Evolutionary conservation across 164 flowering plant genomes (phyloP).

Genomic region (Umbilicus rupestris): DNA sequence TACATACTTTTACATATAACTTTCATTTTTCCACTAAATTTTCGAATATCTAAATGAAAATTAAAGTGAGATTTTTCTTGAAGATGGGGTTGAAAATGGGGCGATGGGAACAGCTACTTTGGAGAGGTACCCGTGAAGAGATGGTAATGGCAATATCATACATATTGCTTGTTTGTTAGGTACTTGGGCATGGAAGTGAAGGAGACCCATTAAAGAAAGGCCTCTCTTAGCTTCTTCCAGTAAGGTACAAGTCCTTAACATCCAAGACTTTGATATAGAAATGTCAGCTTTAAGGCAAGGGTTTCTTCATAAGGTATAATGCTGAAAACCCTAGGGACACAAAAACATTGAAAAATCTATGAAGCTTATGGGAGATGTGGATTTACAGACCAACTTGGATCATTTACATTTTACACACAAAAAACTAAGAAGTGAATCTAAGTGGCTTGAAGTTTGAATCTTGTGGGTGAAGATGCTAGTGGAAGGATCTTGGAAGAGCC

Average conservation of each 20-base stretch:
- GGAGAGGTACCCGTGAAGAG: not conserved
- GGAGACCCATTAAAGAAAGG: not conserved
- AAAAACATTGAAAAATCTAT: not conserved
- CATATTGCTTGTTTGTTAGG: not conserved
- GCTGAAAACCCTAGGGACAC: too few species aligned
- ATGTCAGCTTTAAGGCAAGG: not conserved
- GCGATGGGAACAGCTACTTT: not conserved
- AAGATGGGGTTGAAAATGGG: too few species aligned
- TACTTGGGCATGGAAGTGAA: not conserved
- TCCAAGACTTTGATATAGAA: not conserved
- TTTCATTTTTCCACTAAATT: too few species aligned
- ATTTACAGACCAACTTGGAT: not conserved
- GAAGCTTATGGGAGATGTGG: not conserved
- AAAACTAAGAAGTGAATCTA: not conserved
- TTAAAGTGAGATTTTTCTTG: too few species aligned
- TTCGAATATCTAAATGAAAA: too few species aligned
- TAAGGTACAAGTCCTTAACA: not conserved
- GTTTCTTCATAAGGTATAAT: too few species aligned
- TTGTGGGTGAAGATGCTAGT: not conserved
- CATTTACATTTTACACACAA: not conserved
- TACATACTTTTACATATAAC: too few species aligned
- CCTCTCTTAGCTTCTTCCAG: not conserved
- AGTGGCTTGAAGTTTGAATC: not conserved
- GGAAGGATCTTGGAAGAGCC: constrained; percentile 2
- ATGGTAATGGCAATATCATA: not conserved